These are phyloP conservation scores for Coniferiporia weirii DNA, from an alignment of 1,284 basidiomycete species.

Conservation along the genomic window DNA sequence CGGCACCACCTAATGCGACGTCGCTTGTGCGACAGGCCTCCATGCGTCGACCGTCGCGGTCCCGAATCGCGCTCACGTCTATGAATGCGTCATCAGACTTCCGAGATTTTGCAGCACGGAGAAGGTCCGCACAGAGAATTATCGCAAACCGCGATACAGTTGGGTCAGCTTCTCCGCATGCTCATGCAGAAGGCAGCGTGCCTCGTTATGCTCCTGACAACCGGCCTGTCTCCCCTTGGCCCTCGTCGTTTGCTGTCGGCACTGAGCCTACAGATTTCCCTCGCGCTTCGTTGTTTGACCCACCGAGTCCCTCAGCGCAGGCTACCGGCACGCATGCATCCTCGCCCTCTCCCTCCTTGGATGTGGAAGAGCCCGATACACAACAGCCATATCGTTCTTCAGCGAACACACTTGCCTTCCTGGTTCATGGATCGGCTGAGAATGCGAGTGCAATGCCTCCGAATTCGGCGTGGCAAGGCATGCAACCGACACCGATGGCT, in stretches of 20 bases:
- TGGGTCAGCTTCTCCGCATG: background rate
- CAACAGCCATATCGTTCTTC: background rate
- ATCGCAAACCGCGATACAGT: conserved; percentile 2
- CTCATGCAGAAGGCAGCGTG: background rate
- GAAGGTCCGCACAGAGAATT: conserved; percentile 10
- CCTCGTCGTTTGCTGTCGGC: background rate
- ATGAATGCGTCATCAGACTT: conserved; percentile 14
- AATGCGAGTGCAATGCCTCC: background rate
- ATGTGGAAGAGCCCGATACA: background rate
- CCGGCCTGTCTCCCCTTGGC: background rate
- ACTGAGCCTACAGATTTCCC: background rate
- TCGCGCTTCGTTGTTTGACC: conserved; percentile 14
- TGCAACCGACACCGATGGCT: background rate
- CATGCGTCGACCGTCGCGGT: conserved; percentile 11
- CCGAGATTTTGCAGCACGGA: conserved; percentile 19
- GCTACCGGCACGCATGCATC: background rate
- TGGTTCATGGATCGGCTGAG: background rate
- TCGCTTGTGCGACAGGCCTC: conserved; percentile 15
- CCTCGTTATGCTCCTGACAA: background rate
- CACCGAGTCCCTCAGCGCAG: conserved; percentile 6
- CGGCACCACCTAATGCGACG: background rate
- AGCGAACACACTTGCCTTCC: background rate
- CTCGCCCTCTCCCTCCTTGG: conserved; percentile 2
- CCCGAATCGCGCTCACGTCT: conserved; percentile 3
- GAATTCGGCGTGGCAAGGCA: background rate